Evolutionary conservation across 2,329 filamentous ascomycete genomes (phyloP).

Genomic region (Claviceps africana): DNA sequence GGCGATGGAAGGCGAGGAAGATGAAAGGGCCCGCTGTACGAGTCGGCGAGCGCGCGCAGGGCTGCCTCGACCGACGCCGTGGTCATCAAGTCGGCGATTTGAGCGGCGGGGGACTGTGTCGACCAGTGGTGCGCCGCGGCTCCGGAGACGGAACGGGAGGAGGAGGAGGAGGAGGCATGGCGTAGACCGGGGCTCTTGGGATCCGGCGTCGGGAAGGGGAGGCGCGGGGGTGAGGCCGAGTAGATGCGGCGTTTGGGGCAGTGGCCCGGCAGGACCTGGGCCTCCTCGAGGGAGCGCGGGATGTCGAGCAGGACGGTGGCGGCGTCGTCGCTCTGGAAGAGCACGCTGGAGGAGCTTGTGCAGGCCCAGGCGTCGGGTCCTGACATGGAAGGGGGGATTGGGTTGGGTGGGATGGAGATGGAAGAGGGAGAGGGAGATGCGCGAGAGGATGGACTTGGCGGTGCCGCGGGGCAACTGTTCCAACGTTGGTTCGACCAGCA

Average conservation of each 20-base stretch:
- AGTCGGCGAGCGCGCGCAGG: slow-evolving; percentile 21
- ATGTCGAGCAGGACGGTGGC: slow-evolving; percentile 52
- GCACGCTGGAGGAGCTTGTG: slow-evolving; percentile 13
- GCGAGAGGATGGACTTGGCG: background rate
- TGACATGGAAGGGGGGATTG: slow-evolving; percentile 3
- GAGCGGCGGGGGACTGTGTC: slow-evolving; percentile 28
- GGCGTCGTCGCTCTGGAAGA: slow-evolving; percentile 20
- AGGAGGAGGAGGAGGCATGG: background rate
- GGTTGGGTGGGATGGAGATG: too few relatives aligned
- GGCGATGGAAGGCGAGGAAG: slow-evolving; percentile 23
- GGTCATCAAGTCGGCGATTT: slow-evolving; percentile 40
- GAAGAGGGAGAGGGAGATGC: background rate
- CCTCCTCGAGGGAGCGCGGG: slow-evolving; percentile 53
- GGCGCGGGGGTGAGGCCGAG: slow-evolving; percentile 28
- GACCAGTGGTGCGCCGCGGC: slow-evolving; percentile 15
- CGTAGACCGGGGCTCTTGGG: slow-evolving; percentile 9
- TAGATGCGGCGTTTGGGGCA: slow-evolving; percentile 26
- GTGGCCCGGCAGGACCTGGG: slow-evolving; percentile 37
- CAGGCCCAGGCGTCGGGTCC: background rate
- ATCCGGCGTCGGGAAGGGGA: slow-evolving; percentile 40
- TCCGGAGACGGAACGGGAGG: background rate
- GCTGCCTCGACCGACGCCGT: slow-evolving; percentile 31
- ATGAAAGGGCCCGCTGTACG: slow-evolving; percentile 30
- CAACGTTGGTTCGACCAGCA: too few relatives aligned
- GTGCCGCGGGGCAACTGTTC: background rate